Base-by-base conservation (phyloP, 2,329 filamentous ascomycete genomes). In the Calonectria montana region DNA sequence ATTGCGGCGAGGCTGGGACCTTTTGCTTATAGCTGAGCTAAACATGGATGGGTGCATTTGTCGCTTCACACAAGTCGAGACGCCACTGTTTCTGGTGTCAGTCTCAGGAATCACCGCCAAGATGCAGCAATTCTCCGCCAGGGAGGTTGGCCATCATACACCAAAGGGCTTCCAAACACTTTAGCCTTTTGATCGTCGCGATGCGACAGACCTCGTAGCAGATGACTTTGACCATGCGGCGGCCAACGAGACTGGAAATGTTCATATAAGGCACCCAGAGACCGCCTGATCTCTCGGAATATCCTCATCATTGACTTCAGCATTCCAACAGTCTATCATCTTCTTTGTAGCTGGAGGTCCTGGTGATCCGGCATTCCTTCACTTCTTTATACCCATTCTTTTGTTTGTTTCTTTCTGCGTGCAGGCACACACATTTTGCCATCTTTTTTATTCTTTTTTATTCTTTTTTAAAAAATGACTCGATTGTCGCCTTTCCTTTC, bases 151-250 rank as follows among this genome's bases (percentile, higher is more conserved):
- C 27, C 21, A 21, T 78, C 71, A 70, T 67, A 68, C 72, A 67
- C 39, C 37, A 23, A 21, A 27, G 35, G 13, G 29, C 50, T 50
- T 63, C 76, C 70, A 69, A 71, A 71, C 69, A 63, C 31, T 31
- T 67, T 47, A 25, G 15, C 15, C 25, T 39, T 71, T 64, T 71
- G 69, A 71, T 71, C 76, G 73, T 53, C 64, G 45, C 25, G 68
- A 69, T 78, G 76, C 78, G 65, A 78, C 76, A 75, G 68, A 68
- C 47, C 29, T 67, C 29, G 76, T 78, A 75, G 71, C 75, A 78
- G 69, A 70, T 67, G 21, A 27, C 62, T 53, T 47, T 43, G 48
- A 63, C 48, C 21, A 59, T 43, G 43, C 16, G 15, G 27, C 39
- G 23, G 23, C 65, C 59, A 65, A 47, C 43, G 43, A 39, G 21